Evolutionary conservation across 139 green algal species (phyloP), one percentile per base, ranked within the genome.

Genomic region (Yamagishiella unicocca): DNA sequence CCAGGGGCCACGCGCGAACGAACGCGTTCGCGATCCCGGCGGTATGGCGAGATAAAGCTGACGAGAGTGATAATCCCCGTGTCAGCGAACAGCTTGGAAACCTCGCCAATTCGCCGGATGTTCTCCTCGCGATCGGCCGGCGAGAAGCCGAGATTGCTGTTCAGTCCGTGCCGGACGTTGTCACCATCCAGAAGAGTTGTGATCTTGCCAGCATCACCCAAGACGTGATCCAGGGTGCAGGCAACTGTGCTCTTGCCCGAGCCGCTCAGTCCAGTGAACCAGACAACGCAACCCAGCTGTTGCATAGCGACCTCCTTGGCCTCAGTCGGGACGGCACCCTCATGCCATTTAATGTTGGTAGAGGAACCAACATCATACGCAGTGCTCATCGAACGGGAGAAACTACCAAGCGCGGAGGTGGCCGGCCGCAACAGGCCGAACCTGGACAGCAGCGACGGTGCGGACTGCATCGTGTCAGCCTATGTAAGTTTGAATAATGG

Each of bases 271-370:
- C 96, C 96, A 4, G 95, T 97, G 90, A 98, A 97, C 96, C 97
- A 99, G 2, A 99, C 77, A 5, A 98, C 94, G 73, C 92, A 95
- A 0, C 97, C 97, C 27, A 92, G 93, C 90, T 99, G 97, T 31
- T 93, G 89, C 81, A 99, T 85, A 2, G 96, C 50, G 33, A 88
- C 72, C 91, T 99, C 94, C 92, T 98, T 98, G 53, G 81, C 70
- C 5, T 85, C 85, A 21, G 90, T 90, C 1, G 81, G 87, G 35
- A 98, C 95, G 31, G 76, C 90, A 29, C 93, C 93, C 82, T 98
- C 96, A 68, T 99, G 96, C 94, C 96, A 99, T 87, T 97, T 97
- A 87, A 99, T 98, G 92, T 99, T 99, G 5, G 95, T 98, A 7
- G 94, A 95, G 10, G 89, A 58, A 43, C 93, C 96, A 10, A 98